A percentile compares a stretch with the other conserved stretches of the same genome.
These are phyloP conservation scores for Apium graveolens DNA, from an alignment of 129 eudicot species.

Conservation along the genomic window DNA sequence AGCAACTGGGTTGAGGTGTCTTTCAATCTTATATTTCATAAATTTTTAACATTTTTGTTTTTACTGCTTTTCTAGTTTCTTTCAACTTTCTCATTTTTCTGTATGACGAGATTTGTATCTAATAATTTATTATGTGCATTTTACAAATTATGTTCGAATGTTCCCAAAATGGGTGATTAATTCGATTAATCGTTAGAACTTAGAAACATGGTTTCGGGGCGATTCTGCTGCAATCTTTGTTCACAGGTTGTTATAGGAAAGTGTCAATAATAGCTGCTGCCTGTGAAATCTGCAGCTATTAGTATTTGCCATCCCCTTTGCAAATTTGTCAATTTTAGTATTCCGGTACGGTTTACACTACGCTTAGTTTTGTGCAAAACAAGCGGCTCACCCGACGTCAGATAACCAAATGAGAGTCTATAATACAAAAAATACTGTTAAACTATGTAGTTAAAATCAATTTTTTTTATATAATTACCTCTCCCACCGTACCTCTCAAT, in stretches of 20 bases:
- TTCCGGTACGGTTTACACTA: background rate
- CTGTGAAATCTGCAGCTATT: background rate
- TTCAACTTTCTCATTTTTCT: background rate
- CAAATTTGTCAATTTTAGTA: background rate
- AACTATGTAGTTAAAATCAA: too few species aligned
- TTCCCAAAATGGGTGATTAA: too few species aligned
- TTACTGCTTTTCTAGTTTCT: background rate
- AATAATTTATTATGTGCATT: background rate
- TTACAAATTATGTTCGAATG: background rate
- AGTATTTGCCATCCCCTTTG: background rate
- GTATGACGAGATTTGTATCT: background rate
- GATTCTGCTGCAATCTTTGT: too few species aligned
- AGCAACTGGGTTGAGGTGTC: background rate
- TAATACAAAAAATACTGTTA: too few species aligned
- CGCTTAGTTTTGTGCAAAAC: background rate
- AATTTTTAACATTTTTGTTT: too few species aligned
- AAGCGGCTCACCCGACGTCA: background rate
- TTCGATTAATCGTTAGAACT: too few species aligned
- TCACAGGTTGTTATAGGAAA: background rate
- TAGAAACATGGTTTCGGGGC: too few species aligned
- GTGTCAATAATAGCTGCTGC: background rate
- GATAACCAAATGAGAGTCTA: too few species aligned
- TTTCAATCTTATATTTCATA: too few species aligned
- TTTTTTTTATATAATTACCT: too few species aligned
- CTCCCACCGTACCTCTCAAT: too few species aligned